Conservation (phyloP, 2,329 filamentous ascomycete species). For the Colletotrichum phormii region DNA sequence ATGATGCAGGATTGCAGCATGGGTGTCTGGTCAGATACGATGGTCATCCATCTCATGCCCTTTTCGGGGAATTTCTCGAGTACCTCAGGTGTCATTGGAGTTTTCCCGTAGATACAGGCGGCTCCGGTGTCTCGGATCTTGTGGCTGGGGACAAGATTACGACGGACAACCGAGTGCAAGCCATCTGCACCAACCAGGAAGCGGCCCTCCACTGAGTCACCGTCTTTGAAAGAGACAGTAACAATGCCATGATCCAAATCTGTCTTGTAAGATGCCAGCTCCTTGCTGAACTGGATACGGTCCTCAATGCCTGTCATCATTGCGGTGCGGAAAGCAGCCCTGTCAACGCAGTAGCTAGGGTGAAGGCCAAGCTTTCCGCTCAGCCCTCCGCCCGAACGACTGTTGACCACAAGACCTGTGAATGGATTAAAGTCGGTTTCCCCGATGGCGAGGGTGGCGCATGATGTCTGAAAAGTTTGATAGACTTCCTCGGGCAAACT, state of each 20-base stretch:
- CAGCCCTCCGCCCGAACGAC: conserved; percentile 58
- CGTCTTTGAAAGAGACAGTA: conserved; percentile 68
- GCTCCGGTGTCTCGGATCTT: conserved; percentile 74
- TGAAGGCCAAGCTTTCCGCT: conserved; percentile 60
- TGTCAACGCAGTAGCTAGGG: conserved; percentile 64
- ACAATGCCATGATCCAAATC: conserved; percentile 67
- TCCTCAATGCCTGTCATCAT: conserved; percentile 69
- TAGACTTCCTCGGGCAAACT: conserved; percentile 8
- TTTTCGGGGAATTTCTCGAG: conserved; percentile 70
- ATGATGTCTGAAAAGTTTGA: conserved; percentile 8
- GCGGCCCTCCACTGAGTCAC: conserved; percentile 66
- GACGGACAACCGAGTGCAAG: conserved; percentile 70
- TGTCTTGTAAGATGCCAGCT: conserved; percentile 64
- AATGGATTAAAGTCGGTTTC: conserved; percentile 15
- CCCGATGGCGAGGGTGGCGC: neutral
- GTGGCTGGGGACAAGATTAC: conserved; percentile 47
- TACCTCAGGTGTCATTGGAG: conserved; percentile 63
- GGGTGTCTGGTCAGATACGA: conserved; percentile 75
- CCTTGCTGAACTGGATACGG: conserved; percentile 64
- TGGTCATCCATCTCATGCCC: conserved; percentile 72
- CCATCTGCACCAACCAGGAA: conserved; percentile 73
- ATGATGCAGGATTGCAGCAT: conserved; percentile 68
- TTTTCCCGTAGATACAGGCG: conserved; percentile 74
- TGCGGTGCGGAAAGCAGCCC: conserved; percentile 70
- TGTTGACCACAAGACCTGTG: conserved; percentile 9